Evolutionary conservation across 2,329 filamentous ascomycete genomes (phyloP), one percentile per base, ranked within the genome.

Genomic region (Ophiosphaerella herpotricha): DNA sequence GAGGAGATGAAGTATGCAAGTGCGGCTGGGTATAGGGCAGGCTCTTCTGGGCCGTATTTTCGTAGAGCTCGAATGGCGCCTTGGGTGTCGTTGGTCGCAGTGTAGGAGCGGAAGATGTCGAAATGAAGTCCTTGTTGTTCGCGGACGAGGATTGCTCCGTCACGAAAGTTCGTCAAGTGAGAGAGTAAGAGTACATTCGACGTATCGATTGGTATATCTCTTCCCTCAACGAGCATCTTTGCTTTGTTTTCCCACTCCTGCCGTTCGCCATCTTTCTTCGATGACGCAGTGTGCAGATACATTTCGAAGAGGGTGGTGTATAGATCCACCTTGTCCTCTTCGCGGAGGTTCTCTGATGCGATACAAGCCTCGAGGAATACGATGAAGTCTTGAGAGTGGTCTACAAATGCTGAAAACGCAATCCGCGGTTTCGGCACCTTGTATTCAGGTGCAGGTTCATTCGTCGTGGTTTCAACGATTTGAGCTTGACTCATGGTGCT

Each of bases 221-320:
- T 85, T 13, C 85, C 86, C 66, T 94, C 87, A 48, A 99, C 92
- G 21, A 97, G 82, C 54, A 85, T 86, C 76, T 94, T 96, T 0
- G 94, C 94, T 70, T 95, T 97, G 37, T 81, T 81, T 68, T 97
- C 91, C 93, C 94, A 99, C 57, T 88, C 83, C 61, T 88, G 83
- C 57, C 87, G 86, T 55, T 91, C 82, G 31, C 73, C 68, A 72
- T 86, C 86, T 64, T 86, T 89, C 65, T 87, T 87, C 50, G 87
- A 84, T 51, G 86, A 88, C 18, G 93, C 89, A 63, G 91, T 94
- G 72, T 96, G 89, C 7, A 99, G 79, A 68, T 97, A 99, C 89
- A 99, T 97, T 73, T 99, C 95, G 67, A 99, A 97, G 12, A 99
- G 74, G 0, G 95, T 97, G 0, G 93, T 97, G 67, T 94, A 94